Conservation (phyloP, 2,329 filamentous ascomycete genomes). For the Apiospora pterosperma region DNA sequence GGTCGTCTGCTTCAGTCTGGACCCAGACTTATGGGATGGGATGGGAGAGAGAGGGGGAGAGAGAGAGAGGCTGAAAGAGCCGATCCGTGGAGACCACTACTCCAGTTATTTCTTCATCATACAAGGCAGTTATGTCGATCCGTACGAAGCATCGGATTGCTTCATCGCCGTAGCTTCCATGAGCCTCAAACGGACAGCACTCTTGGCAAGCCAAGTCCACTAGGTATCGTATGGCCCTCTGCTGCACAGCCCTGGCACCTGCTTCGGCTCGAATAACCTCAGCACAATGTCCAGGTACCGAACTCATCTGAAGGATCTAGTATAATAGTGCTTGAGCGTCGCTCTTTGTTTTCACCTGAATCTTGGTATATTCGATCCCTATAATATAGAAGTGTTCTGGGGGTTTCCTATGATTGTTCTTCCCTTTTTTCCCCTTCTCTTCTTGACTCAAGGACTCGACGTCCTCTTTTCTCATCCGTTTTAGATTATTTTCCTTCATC, state of each 20-base stretch:
- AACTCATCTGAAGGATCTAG: not conserved
- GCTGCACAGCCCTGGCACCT: not conserved
- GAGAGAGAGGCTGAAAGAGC: not conserved
- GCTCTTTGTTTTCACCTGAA: not conserved
- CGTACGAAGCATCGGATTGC: not conserved
- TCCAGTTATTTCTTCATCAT: not conserved
- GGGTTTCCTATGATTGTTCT: not conserved
- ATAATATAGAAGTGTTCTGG: constrained; percentile 1
- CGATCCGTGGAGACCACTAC: not conserved
- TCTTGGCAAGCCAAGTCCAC: constrained; percentile 3
- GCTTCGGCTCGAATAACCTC: not conserved
- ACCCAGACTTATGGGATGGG: not conserved
- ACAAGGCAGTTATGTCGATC: not conserved
- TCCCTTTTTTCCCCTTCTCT: not conserved
- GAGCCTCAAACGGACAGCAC: not conserved
- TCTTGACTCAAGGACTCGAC: not conserved
- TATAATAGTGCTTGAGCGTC: not conserved
- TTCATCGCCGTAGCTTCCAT: constrained; percentile 1
- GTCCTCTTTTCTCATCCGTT: not conserved
- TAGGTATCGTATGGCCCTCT: not conserved
- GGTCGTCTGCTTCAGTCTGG: not conserved
- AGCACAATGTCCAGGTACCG: not conserved
- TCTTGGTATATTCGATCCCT: not conserved
- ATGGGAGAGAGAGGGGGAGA: not conserved
- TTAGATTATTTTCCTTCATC: constrained; percentile 12